These are phyloP conservation scores for Saccharomyces hybrid DNA, from an alignment of 1,139 yeast genomes.

Conservation along the genomic window DNA sequence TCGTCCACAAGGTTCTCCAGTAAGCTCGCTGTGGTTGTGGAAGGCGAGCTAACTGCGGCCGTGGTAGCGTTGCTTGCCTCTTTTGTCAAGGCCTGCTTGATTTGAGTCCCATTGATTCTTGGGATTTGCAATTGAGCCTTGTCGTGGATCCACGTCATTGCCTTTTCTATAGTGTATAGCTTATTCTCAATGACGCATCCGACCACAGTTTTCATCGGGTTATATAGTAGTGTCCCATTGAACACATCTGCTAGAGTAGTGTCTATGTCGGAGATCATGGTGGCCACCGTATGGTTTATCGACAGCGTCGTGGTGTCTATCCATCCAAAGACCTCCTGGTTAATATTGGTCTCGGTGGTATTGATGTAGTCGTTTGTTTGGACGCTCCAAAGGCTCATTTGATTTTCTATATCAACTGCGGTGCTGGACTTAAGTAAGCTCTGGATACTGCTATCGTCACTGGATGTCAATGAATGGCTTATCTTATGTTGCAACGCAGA, in stretches of 20 bases:
- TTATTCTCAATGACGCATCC: constrained; percentile 76
- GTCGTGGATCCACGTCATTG: constrained; percentile 70
- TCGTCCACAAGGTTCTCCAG: constrained; percentile 22
- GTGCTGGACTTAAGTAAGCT: background rate
- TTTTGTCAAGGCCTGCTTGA: constrained; percentile 8
- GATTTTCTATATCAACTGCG: constrained; percentile 6
- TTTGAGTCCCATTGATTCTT: constrained; percentile 33
- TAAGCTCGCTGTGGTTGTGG: constrained; percentile 5
- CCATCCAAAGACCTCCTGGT: constrained; percentile 61
- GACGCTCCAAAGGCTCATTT: constrained; percentile 40
- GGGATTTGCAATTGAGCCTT: constrained; percentile 60
- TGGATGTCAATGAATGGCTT: background rate
- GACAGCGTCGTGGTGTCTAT: constrained; percentile 47
- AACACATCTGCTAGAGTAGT: constrained; percentile 50
- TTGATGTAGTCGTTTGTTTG: constrained; percentile 44
- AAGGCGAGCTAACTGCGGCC: background rate
- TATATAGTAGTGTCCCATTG: constrained; percentile 57
- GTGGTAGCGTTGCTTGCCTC: background rate
- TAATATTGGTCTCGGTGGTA: constrained; percentile 42
- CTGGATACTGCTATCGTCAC: background rate
- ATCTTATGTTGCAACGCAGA: constrained; percentile 21
- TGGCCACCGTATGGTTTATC: constrained; percentile 48
- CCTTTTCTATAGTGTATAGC: constrained; percentile 54
- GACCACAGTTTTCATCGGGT: constrained; percentile 58
- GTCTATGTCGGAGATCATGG: constrained; percentile 46